These are phyloP conservation scores for Sugiyamaella grinbergsii DNA, from an alignment of 1,139 yeast genomes.

Conservation along the genomic window DNA sequence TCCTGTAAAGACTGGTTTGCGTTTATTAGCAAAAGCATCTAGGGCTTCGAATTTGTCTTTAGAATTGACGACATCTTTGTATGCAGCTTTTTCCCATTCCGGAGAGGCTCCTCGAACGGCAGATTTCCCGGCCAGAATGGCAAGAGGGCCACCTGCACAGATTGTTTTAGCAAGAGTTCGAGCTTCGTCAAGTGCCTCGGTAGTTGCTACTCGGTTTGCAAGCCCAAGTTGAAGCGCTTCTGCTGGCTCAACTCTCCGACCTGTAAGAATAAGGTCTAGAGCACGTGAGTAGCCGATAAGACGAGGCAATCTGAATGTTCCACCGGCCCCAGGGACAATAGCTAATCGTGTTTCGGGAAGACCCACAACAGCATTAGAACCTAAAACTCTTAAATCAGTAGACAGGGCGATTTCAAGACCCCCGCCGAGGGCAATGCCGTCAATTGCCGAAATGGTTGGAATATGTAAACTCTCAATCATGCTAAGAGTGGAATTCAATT, in stretches of 20 bases:
- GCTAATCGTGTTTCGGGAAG: conserved; percentile 24
- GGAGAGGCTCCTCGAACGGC: conserved; percentile 37
- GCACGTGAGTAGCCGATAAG: conserved; percentile 24
- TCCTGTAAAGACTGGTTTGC: conserved; percentile 39
- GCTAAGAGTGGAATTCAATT: conserved; percentile 37
- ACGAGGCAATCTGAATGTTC: conserved; percentile 39
- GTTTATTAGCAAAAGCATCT: conserved; percentile 39
- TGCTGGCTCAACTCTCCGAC: conserved; percentile 19
- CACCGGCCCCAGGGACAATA: conserved; percentile 36
- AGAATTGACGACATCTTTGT: conserved; percentile 37
- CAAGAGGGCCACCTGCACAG: conserved; percentile 40
- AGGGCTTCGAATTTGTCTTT: conserved; percentile 42
- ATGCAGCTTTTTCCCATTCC: conserved; percentile 36
- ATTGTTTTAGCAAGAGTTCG: conserved; percentile 27
- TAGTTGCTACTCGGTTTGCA: conserved; percentile 21
- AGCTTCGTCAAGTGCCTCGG: conserved; percentile 21
- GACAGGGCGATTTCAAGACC: conserved; percentile 24
- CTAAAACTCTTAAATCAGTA: conserved; percentile 22
- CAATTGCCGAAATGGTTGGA: conserved; percentile 22
- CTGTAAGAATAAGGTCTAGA: conserved; percentile 23
- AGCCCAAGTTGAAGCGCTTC: conserved; percentile 23
- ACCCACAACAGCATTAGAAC: conserved; percentile 21
- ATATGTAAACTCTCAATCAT: conserved; percentile 35
- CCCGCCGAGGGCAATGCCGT: conserved; percentile 25
- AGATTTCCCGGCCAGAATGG: conserved; percentile 38